Evolutionary conservation across 2,329 filamentous ascomycete genomes (phyloP).

Genomic region (Lasiodiplodia gonubiensis): DNA sequence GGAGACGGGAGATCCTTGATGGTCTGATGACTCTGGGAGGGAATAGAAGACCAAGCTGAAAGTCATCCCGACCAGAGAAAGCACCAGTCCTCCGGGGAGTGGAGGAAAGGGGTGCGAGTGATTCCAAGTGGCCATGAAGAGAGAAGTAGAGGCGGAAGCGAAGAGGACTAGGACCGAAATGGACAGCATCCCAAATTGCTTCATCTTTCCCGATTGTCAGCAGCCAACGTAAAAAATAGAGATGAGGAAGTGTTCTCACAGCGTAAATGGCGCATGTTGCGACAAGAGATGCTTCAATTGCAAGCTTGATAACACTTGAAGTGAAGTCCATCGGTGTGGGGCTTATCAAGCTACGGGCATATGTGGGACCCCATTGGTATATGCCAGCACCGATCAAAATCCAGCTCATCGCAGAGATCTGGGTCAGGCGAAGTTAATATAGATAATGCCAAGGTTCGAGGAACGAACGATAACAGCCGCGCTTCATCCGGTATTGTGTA

Average conservation of each 20-base stretch:
- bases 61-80: not conserved
- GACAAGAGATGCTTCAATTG: not conserved
- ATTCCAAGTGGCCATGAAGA: slow-evolving; percentile 13
- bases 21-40: not conserved
- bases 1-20: not conserved
- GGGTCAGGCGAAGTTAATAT: not conserved
- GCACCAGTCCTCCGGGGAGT: not conserved
- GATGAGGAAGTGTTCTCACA: not conserved
- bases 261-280: slow-evolving; percentile 1
- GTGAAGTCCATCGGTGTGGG: slow-evolving; percentile 2
- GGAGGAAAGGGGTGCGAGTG: slow-evolving; percentile 24
- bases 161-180: slow-evolving; percentile 15
- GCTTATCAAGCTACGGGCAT: slow-evolving; percentile 2
- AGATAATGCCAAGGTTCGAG: not conserved
- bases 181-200: slow-evolving; percentile 2
- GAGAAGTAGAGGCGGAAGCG: not conserved
- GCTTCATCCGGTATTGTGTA: not conserved
- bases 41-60: slow-evolving; percentile 2
- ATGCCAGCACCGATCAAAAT: slow-evolving; percentile 2
- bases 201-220: not conserved
- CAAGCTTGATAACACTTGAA: slow-evolving; percentile 8
- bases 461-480: not conserved
- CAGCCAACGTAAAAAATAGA: not conserved
- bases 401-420: slow-evolving; percentile 8
- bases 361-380: not conserved